Percentiles rank a stretch among this genome's conserved stretches.
These are phyloP conservation scores for Didymosphaeria variabile DNA, from an alignment of 2,329 filamentous ascomycete species.

Conservation along the genomic window DNA sequence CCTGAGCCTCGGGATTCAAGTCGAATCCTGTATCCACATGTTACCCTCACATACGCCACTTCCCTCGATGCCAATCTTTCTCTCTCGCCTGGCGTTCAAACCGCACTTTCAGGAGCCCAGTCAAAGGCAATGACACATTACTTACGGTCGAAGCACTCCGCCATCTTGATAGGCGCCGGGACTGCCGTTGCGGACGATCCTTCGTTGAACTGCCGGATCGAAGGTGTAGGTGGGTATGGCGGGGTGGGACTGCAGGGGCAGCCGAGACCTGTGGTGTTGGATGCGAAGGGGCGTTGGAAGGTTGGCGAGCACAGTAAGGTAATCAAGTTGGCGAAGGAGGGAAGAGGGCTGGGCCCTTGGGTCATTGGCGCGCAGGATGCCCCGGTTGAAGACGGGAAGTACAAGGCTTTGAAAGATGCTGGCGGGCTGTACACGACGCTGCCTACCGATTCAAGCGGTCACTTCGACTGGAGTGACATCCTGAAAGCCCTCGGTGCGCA, in stretches of 20 bases:
- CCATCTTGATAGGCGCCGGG: constrained; percentile 84
- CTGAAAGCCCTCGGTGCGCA: constrained; percentile 66
- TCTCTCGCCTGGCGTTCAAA: constrained; percentile 80
- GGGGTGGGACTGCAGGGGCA: constrained; percentile 65
- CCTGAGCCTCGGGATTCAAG: constrained; percentile 36
- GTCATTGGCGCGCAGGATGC: constrained; percentile 54
- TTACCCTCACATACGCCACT: constrained; percentile 86
- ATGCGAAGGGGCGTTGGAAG: constrained; percentile 79
- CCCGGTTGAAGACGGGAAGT: constrained; percentile 24
- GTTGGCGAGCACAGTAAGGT: constrained; percentile 70
- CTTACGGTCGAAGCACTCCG: constrained; percentile 81
- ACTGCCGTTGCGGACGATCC: constrained; percentile 89
- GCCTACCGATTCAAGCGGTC: neutral
- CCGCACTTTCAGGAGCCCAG: constrained; percentile 79
- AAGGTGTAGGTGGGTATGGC: constrained; percentile 66
- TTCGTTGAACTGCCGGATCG: constrained; percentile 81
- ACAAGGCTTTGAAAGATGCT: constrained; percentile 44
- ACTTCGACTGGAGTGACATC: constrained; percentile 67
- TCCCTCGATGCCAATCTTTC: constrained; percentile 86
- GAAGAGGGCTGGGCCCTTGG: constrained; percentile 77
- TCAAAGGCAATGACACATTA: constrained; percentile 95
- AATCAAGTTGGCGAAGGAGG: constrained; percentile 68
- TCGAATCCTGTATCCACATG: constrained; percentile 24
- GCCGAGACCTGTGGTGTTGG: constrained; percentile 82
- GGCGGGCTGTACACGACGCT: constrained; percentile 38